A percentile compares a stretch with the other conserved stretches of the same genome.
These are phyloP conservation scores for Chenopodium suecicum DNA, from an alignment of 148 eudicot species.

Conservation along the genomic window DNA sequence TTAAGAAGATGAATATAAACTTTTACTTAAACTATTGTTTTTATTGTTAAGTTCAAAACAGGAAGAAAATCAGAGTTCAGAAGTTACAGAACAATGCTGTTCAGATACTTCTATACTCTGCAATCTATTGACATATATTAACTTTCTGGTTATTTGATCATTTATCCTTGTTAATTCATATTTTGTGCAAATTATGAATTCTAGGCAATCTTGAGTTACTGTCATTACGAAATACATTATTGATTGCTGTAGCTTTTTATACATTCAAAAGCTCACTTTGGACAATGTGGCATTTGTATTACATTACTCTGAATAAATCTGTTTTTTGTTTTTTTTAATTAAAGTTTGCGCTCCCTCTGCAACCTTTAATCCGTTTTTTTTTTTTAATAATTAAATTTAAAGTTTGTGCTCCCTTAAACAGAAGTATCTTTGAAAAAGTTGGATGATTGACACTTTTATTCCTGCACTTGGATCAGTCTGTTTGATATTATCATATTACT, in stretches of 20 bases:
- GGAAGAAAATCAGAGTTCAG: too few species aligned
- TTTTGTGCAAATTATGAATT: not conserved
- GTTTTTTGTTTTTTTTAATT: too few species aligned
- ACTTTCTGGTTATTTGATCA: not conserved
- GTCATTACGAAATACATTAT: not conserved
- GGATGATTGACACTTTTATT: not conserved
- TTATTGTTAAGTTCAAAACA: too few species aligned
- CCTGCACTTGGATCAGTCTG: too few species aligned
- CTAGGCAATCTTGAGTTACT: not conserved
- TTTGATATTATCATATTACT: not conserved
- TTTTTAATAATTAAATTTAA: too few species aligned
- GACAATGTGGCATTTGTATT: not conserved
- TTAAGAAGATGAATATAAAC: too few species aligned
- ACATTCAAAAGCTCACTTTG: not conserved
- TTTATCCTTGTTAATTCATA: not conserved
- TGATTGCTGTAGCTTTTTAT: not conserved
- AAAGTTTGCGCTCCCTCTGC: not conserved
- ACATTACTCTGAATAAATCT: too few species aligned
- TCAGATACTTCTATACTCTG: not conserved
- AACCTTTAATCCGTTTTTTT: not conserved
- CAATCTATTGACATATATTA: not conserved
- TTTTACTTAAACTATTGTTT: too few species aligned
- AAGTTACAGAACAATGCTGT: too few species aligned
- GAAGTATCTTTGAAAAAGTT: not conserved
- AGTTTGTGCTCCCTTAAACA: not conserved